A percentile compares a stretch with the other conserved stretches of the same genome.
Conservation (phyloP, 768 basidiomycete species). For the Suillus plorans region DNA sequence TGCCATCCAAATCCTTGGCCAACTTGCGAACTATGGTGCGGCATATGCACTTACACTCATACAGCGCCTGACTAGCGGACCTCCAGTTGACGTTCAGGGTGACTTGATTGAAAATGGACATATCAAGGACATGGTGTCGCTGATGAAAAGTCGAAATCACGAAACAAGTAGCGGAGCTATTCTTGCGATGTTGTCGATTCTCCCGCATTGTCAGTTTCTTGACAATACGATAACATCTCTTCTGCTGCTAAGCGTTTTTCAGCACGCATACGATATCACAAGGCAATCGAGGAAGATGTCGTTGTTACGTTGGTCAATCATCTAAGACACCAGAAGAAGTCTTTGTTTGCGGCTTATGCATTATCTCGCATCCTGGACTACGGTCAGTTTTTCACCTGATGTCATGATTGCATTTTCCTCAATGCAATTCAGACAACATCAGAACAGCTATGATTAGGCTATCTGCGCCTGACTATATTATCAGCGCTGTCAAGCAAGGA, state of each 20-base stretch:
- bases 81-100: slow-evolving; percentile 1
- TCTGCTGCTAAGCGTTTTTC: background rate
- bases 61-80: background rate
- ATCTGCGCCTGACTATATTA: slow-evolving; percentile 1
- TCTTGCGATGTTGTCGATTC: background rate
- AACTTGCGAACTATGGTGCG: slow-evolving; percentile 3
- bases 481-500: slow-evolving; percentile 1
- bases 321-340: slow-evolving; percentile 1
- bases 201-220: slow-evolving; percentile 1
- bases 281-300: background rate
- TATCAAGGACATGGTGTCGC: background rate
- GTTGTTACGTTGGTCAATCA: slow-evolving; percentile 3
- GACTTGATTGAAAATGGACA: slow-evolving; percentile 3
- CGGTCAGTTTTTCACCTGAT: background rate
- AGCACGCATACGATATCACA: slow-evolving; percentile 5
- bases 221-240: no score
- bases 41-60: background rate
- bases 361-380: background rate
- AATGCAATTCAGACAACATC: background rate
- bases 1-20: slow-evolving; percentile 5
- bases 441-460: background rate
- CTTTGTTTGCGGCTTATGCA: slow-evolving; percentile 7
- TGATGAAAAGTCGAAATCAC: slow-evolving; percentile 4
- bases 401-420: background rate
- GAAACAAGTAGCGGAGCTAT: slow-evolving; percentile 2